Evolutionary conservation across 768 basidiomycete genomes (phyloP), one percentile per base, ranked within the genome.

Genomic region (Termitomyces sp.): DNA sequence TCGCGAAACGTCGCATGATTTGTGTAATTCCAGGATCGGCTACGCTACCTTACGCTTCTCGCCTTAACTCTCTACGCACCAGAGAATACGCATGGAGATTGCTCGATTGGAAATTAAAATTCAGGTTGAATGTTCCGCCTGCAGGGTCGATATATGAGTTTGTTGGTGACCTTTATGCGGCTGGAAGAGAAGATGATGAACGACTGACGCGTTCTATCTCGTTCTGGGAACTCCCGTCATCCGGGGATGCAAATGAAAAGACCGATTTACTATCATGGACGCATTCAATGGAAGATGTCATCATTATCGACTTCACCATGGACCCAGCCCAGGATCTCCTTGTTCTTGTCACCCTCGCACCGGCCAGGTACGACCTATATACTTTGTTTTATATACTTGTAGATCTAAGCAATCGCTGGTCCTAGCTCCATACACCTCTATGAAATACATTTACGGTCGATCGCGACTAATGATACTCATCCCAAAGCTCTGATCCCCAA

Each of bases 271-370:
- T 69, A 53, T 67, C 65, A 37, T 80, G 79, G 79, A 76, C 73
- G 1, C 77, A 80, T 58, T 48, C 65, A 26, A 76, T 79, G 68
- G 67, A 65, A 12, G 73, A 75, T 38, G 51, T 77, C 21, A 72
- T 68, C 44, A 74, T 81, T 55, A 72, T 80, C 26, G 81, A 84
- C 59, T 82, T 83, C 50, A 81, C 81, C 0, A 81, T 83, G 75
- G 80, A 81, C 67, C 80, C 79, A 11, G 69, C 74, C 5, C 79
- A 81, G 66, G 79, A 83, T 65, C 64, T 84, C 4, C 68, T 83
- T 15, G 77, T 80, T 12, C 73, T 84, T 12, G 75, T 83, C 15
- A 70, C 75, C 3, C 67, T 77, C 11, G 71, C 78, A 0, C 68
- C 75, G 38, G 62, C 67, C 23, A 69, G 72, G 80, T 81, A 63